These are phyloP conservation scores for Lipomyces anomalus DNA, from an alignment of 805 yeast species.

Conservation along the genomic window DNA sequence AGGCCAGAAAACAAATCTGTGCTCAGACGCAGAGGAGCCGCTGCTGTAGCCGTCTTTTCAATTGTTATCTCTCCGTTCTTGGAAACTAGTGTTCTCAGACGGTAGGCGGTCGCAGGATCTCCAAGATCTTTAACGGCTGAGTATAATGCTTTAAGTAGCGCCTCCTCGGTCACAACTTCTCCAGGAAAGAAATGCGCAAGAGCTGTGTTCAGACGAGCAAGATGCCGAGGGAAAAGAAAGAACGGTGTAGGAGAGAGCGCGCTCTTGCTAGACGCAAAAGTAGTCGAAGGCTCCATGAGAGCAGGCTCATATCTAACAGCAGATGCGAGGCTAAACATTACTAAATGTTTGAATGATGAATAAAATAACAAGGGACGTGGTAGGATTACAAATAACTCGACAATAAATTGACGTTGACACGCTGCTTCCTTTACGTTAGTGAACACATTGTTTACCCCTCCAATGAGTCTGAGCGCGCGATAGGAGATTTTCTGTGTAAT, in stretches of 20 bases:
- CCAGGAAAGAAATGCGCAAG: slow-evolving; percentile 18
- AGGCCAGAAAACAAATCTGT: slow-evolving; percentile 18
- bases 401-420: too few relatives aligned
- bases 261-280: slow-evolving; percentile 10
- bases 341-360: too few relatives aligned
- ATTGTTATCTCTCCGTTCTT: slow-evolving; percentile 10
- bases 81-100: slow-evolving; percentile 12
- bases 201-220: slow-evolving; percentile 15
- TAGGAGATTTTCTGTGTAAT: too few relatives aligned
- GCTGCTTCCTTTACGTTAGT: too few relatives aligned
- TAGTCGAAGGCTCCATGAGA: slow-evolving; percentile 7
- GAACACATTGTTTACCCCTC: too few relatives aligned
- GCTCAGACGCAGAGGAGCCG: slow-evolving; percentile 1
- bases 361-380: too few relatives aligned
- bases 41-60: too few relatives aligned
- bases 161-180: slow-evolving; percentile 3
- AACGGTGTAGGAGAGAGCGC: slow-evolving; percentile 12
- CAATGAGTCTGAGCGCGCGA: too few relatives aligned
- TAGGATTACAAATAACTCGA: too few relatives aligned
- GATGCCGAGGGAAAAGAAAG: slow-evolving; percentile 21
- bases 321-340: slow-evolving; percentile 11
- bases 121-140: slow-evolving; percentile 8
- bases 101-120: slow-evolving; percentile 8
- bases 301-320: slow-evolving; percentile 19
- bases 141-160: slow-evolving; percentile 11